Base-by-base conservation (phyloP, 805 yeast genomes). In the Wickerhamiella hasegawae region DNA sequence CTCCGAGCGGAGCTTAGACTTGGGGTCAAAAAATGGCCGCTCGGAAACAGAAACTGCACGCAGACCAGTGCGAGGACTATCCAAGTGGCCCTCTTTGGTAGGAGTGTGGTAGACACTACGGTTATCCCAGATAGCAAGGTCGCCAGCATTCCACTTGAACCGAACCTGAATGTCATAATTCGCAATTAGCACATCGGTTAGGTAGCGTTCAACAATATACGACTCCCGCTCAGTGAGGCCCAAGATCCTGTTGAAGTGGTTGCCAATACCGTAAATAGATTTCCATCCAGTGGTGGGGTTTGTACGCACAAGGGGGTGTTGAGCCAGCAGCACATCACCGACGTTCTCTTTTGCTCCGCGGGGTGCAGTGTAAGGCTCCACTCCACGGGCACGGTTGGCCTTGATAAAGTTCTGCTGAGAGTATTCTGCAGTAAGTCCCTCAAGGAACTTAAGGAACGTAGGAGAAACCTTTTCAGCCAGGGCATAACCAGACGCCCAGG, bases 271-370 rank as follows among this genome's bases (percentile, higher is more conserved):
- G 40, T 57, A 72, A 42, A 73, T 54, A 1, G 73, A 57, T 52
- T 73, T 73, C 69, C 71, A 63, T 28, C 76, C 76, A 21, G 78
- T 72, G 11, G 66, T 74, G 8, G 80, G 79, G 45, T 74, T 74
- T 26, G 76, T 69, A 55, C 78, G 65, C 26, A 73, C 65, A 18
- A 73, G 43, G 2, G 77, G 78, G 52, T 73, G 80, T 54, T 54
- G 43, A 11, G 51, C 49, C 28, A 40, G 21, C 23, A 47, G 44
- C 35, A 40, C 45, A 20, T 46, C 46, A 4, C 54, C 54, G 20
- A 48, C 39, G 37, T 49, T 49, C 38, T 48, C 52, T n/a, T 49
- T 50, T 8, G 51, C 48, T 5, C 54, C 53, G 24, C 54, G 43
- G 15, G 40, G 39, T 10, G 46, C 51, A 14, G 44, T 30, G 39